phyloP scores from a whole-genome alignment of 164 flowering plant genomes.

The Amborella trichopoda region DNA sequence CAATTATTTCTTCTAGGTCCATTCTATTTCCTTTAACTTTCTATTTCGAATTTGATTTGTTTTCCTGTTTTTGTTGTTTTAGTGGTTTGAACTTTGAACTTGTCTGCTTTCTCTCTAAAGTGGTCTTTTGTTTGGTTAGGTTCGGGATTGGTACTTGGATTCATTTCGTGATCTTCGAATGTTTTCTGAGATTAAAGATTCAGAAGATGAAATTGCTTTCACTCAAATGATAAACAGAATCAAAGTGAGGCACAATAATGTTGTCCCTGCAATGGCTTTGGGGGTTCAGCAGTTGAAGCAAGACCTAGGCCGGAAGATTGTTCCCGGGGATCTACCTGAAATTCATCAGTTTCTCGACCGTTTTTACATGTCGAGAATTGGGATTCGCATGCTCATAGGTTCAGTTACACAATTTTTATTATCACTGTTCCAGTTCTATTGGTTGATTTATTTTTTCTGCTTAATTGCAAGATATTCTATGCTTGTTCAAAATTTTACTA shows the following conservation, averaged over 20 bases:
- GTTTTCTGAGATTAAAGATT: slow-evolving; percentile 63
- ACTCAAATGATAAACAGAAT: slow-evolving; percentile 89
- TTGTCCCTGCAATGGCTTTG: slow-evolving; percentile 90
- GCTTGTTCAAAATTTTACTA: too few species aligned
- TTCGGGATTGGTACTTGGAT: slow-evolving; percentile 94
- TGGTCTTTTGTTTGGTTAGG: slow-evolving; percentile 24
- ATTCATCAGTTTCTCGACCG: slow-evolving; percentile 93
- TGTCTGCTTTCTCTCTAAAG: neutral
- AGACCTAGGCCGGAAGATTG: slow-evolving; percentile 36
- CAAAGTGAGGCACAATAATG: slow-evolving; percentile 93
- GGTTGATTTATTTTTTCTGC: too few species aligned
- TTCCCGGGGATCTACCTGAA: slow-evolving; percentile 39
- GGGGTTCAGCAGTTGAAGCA: slow-evolving; percentile 94
- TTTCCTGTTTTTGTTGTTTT: too few species aligned
- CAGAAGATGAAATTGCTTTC: slow-evolving; percentile 62
- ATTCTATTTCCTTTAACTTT: too few species aligned
- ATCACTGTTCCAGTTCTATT: too few species aligned
- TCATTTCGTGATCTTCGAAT: slow-evolving; percentile 79
- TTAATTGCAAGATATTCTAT: too few species aligned
- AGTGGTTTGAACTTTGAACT: too few species aligned
- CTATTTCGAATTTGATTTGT: too few species aligned
- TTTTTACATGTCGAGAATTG: slow-evolving; percentile 95
- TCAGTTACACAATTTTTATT: too few species aligned
- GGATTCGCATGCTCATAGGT: slow-evolving; percentile 98
- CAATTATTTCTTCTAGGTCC: too few species aligned